These are phyloP conservation scores for Petunia hybrid DNA, from an alignment of 305 asterid species.

Conservation along the genomic window DNA sequence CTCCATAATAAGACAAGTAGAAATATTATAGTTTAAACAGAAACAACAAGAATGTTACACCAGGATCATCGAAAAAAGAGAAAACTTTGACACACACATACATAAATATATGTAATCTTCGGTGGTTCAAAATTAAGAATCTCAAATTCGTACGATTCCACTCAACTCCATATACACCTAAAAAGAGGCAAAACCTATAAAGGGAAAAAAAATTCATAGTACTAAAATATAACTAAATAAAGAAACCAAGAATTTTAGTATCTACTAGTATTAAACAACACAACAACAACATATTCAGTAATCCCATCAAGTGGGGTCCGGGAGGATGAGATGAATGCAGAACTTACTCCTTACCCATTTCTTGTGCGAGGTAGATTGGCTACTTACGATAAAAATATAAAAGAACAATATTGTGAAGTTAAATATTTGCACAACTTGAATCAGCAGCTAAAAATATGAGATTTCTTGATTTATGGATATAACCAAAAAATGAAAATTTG, in stretches of 20 bases:
- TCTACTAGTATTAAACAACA: background rate
- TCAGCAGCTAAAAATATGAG: background rate
- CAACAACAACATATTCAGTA: too few species aligned
- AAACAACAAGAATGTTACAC: conserved; percentile 31
- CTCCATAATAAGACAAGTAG: conserved; percentile 13
- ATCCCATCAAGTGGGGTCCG: too few species aligned
- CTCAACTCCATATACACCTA: conserved; percentile 1
- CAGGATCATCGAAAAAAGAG: conserved; percentile 10
- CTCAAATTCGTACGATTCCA: background rate
- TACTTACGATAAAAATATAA: too few species aligned
- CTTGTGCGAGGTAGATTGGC: too few species aligned
- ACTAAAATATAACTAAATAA: background rate
- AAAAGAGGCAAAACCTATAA: background rate
- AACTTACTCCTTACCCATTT: too few species aligned
- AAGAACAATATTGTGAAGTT: too few species aligned
- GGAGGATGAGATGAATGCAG: too few species aligned
- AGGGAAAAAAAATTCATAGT: background rate
- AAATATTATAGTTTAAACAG: background rate
- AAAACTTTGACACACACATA: background rate
- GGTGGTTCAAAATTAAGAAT: conserved; percentile 10
- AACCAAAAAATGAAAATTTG: background rate
- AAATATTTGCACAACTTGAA: background rate
- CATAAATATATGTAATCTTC: background rate
- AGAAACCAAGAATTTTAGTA: background rate
- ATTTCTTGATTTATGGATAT: conserved; percentile 17